Evolutionary conservation across 2,329 filamentous ascomycete genomes (phyloP).

Genomic region (Fusarium cicatricum): DNA sequence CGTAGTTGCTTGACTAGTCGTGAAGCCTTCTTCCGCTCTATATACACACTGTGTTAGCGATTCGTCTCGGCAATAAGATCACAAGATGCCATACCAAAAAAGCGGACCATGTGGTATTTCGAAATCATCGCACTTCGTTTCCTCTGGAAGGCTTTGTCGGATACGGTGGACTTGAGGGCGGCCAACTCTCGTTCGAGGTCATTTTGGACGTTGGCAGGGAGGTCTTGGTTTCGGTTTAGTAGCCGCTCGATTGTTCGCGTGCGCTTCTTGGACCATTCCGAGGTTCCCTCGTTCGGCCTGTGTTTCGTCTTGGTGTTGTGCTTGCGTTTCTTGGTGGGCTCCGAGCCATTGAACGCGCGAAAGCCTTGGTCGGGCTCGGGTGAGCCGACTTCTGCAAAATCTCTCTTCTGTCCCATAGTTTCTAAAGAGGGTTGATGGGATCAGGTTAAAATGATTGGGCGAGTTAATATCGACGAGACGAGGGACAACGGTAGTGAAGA

Average conservation of each 20-base stretch:
- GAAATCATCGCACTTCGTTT: conserved; percentile 74
- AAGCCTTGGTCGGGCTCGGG: conserved; percentile 38
- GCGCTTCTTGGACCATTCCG: conserved; percentile 74
- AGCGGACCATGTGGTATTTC: conserved; percentile 84
- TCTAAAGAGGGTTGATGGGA: no score
- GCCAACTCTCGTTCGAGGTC: conserved; percentile 77
- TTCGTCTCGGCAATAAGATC: background rate
- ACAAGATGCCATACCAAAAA: conserved; percentile 70
- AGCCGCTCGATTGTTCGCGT: conserved; percentile 74
- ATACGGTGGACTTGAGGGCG: conserved; percentile 71
- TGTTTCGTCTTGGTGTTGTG: conserved; percentile 47
- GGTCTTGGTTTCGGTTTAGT: conserved; percentile 65
- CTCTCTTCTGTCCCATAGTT: conserved; percentile 46
- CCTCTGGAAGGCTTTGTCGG: conserved; percentile 66
- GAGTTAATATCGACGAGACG: background rate
- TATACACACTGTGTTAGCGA: conserved; percentile 17
- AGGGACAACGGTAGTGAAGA: background rate
- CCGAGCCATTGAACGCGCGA: conserved; percentile 24
- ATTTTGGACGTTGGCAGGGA: conserved; percentile 72
- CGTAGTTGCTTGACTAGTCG: conserved; percentile 71
- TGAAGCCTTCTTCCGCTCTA: conserved; percentile 77
- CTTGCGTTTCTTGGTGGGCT: conserved; percentile 47
- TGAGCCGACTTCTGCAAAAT: conserved; percentile 42
- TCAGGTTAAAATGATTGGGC: background rate
- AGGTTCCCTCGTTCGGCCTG: conserved; percentile 55